These are phyloP conservation scores for Brassica hybrid DNA, from an alignment of 441 rosid genomes.

Conservation along the genomic window DNA sequence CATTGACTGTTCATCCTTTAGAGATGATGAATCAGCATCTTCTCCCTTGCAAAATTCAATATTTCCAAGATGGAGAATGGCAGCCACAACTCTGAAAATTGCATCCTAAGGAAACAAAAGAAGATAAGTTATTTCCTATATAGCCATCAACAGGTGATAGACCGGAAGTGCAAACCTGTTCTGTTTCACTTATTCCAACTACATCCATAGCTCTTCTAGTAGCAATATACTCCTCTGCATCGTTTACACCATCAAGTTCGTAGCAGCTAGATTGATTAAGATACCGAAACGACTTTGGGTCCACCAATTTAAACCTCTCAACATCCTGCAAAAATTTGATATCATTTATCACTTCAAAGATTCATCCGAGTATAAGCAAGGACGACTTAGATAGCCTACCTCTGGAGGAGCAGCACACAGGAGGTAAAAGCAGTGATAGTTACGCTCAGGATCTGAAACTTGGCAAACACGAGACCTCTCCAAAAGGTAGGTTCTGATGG, in stretches of 20 bases:
- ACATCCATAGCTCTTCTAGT: conserved; percentile 91
- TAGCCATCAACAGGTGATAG: conserved; percentile 18
- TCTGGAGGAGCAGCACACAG: conserved; percentile 88
- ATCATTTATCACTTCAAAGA: conserved; percentile 35
- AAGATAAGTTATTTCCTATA: conserved; percentile 26
- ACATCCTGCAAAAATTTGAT: conserved; percentile 62
- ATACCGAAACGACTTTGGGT: conserved; percentile 87
- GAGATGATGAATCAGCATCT: conserved; percentile 69
- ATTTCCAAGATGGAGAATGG: conserved; percentile 94
- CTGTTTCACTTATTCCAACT: conserved; percentile 77
- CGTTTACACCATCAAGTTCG: conserved; percentile 71
- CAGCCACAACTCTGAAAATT: conserved; percentile 86
- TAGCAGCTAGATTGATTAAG: conserved; percentile 94
- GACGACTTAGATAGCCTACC: conserved; percentile 48
- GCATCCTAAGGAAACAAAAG: conserved; percentile 62
- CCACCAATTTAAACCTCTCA: conserved; percentile 79
- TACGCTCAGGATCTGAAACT: conserved; percentile 89
- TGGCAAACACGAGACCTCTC: conserved; percentile 98
- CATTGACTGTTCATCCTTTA: conserved; percentile 65
- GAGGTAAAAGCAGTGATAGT: conserved; percentile 92
- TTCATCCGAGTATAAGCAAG: conserved; percentile 8
- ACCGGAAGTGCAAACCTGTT: conserved; percentile 63
- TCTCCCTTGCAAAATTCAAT: conserved; percentile 72
- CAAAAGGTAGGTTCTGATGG: conserved; percentile 90
- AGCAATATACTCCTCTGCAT: conserved; percentile 74